Conservation (phyloP, 306 rosid species). For the Quercus suber region DNA sequence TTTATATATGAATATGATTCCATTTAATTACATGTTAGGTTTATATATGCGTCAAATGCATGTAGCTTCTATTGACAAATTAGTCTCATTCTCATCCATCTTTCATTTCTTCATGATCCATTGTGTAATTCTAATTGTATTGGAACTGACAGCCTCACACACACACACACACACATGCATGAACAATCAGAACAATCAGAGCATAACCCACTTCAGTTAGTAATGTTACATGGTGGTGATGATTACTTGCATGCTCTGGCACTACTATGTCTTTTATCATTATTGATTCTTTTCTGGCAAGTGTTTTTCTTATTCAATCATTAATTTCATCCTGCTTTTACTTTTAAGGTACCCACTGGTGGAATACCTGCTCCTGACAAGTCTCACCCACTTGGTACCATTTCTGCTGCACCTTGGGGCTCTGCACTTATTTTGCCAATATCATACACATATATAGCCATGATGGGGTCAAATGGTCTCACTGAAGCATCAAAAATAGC, state of each 20-base stretch:
- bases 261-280: not conserved
- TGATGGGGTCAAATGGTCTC: conserved; percentile 99
- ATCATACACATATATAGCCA: conserved; percentile 92
- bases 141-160: not conserved
- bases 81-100: not conserved
- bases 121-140: not conserved
- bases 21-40: conserved; percentile 1
- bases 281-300: not conserved
- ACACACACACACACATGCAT: not conserved
- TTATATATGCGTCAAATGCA: conserved; percentile 12
- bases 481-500: conserved; percentile 96
- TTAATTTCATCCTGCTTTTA: not conserved
- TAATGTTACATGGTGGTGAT: not conserved
- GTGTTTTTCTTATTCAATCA: not conserved
- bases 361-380: conserved; percentile 88
- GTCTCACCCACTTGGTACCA: conserved; percentile 85
- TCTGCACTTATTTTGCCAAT: conserved; percentile 99
- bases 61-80: not conserved
- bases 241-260: not conserved
- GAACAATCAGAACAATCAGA: not conserved
- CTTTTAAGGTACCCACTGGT: conserved; percentile 68
- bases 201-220: not conserved
- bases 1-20: not conserved
- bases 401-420: conserved; percentile 99
- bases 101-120: not conserved